Evolutionary conservation across 2,329 filamentous ascomycete genomes (phyloP), one percentile per base, ranked within the genome.

Genomic region (Fusarium lyarnte): DNA sequence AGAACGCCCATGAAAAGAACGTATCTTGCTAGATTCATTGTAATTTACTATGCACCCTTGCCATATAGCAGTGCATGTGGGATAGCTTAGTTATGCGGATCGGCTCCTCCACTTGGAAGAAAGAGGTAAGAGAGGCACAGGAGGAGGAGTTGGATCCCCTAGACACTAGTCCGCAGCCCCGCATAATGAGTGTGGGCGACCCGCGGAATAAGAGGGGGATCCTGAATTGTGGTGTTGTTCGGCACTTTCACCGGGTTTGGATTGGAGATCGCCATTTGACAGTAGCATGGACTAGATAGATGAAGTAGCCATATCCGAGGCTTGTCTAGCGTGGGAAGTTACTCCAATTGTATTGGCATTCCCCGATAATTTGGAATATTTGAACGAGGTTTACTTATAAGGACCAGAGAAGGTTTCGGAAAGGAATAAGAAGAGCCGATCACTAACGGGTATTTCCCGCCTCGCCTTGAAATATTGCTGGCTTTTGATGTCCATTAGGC

Each of bases 151-250:
- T 36, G 38, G 45, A 46, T 45, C 33, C 52, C n/a, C 25, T 35
- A 14, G 31, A 35, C 19, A 49, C 54, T 49, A 49, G 54, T 29
- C 36, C 43, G 42, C 29, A 59, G 35, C 74, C 70, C 73, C 74
- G 68, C 74, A 74, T 61, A 17, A 29, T 38, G 52, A 69, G 46
- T 62, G 60, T 67, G 58, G 53, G 41, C 19, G 65, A 58, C 45
- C 65, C 66, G 58, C 58, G 65, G 65, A 52, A 52, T 58, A 46
- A 46, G 66, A 53, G 65, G 74, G 60, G 38, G 67, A 74, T 66
- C 47, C 58, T 64, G 51, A 52, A 62, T 59, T 31, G 41, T 58
- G 60, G 53, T 73, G 47, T 55, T 64, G 25, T 58, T 69, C 66
- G 66, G 66, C 66, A 69, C 58, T 69, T 69, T 45, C n/a, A 58